Conservation (phyloP, 1,139 yeast genomes). For the Taiozyma onychis region DNA sequence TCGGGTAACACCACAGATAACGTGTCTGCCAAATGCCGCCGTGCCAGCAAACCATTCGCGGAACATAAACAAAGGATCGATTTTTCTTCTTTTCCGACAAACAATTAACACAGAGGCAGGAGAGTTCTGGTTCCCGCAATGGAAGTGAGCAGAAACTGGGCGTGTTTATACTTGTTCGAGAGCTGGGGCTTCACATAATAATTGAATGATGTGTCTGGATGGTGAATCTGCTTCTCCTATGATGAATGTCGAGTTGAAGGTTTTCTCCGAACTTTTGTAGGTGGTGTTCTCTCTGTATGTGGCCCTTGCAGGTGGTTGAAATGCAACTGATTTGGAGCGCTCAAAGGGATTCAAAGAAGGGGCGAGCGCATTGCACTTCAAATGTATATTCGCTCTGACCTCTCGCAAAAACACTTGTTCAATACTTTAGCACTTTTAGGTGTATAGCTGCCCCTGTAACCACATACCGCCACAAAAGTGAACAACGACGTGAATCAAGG, state of each 20-base stretch:
- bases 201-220: too few relatives aligned
- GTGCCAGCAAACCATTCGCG: neutral
- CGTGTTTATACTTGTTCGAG: conserved; percentile 14
- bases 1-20: neutral
- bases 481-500: too few relatives aligned
- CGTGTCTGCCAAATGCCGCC: neutral
- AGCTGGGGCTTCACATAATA: conserved; percentile 31
- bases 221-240: neutral
- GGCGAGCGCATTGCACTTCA: too few relatives aligned
- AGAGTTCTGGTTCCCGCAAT: neutral
- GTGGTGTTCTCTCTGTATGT: too few relatives aligned
- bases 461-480: neutral
- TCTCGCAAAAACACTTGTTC: too few relatives aligned
- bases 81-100: neutral
- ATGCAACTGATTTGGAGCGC: too few relatives aligned
- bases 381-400: too few relatives aligned
- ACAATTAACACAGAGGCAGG: neutral
- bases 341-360: too few relatives aligned
- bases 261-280: too few relatives aligned
- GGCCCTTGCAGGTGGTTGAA: too few relatives aligned
- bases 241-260: neutral
- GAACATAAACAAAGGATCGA: neutral
- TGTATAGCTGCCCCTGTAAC: too few relatives aligned
- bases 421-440: too few relatives aligned
- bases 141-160: neutral